Base-by-base conservation (phyloP, 208 protist genomes). In the Jaenimonas drosophilae region DNA sequence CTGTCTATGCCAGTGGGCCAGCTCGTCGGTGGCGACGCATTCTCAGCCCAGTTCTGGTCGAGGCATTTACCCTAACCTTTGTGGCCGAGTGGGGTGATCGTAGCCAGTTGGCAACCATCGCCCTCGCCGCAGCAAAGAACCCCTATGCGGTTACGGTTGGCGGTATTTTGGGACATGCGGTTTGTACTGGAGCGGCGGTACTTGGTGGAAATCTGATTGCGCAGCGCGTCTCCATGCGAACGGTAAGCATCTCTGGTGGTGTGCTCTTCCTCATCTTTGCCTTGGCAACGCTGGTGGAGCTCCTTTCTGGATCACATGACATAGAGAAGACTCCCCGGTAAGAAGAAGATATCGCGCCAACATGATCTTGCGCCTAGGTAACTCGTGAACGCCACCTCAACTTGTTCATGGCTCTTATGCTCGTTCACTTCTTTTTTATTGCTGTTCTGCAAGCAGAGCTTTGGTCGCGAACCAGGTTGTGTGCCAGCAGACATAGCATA, bases 41-140 rank as follows among this genome's bases (percentile, higher is more conserved):
- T 31, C 50, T 91, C 26, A 71, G 68, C 39, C 77, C 85, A 0
- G 76, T 96, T 0, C 54, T 97, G 29, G 59, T 94, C 17, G 85
- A 97, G 59, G 76, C 88, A 16, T 98, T 98, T 60, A 88, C 76
- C 9, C 70, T 98, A 17, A 97, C 92, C n/a, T 97, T 98, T 64
- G 59, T 98, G 0, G 96, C 96, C 16, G 96, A 98, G 74, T 97
- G 94, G 92, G 96, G 96, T n/a, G 96, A 98, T 54, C 86, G 96
- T 5, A 97, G 91, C 24, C 96, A 98, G 71, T 83, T 98, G 26
- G 85, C 96, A 3, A 98, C 96, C 20, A 96, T 98, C 44, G 84
- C 89, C 6, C 67, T 98, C 23, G 91, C 81, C 0, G 83, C 89
- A 0, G 66, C 88, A 16, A 89, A 96, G 76, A 91, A 97, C 57